Evolutionary conservation across 164 flowering plant species (phyloP), one percentile per base, ranked within the genome.

Genomic region (Kalanchoe fedtschenkoi): DNA sequence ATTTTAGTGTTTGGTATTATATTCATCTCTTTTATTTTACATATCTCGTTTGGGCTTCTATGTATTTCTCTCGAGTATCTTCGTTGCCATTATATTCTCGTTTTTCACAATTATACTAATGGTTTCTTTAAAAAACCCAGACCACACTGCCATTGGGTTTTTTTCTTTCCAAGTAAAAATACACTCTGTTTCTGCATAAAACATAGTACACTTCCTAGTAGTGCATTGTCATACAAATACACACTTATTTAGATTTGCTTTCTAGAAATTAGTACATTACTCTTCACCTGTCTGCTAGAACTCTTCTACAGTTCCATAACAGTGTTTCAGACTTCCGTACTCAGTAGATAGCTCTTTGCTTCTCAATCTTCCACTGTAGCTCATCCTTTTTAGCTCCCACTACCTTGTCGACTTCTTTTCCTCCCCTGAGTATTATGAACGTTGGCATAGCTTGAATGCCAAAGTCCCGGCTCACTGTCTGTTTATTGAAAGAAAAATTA

Each of bases 381-480:
- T 80, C 84, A 22, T 71, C 77, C 69, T 68, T 75, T 5, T 65
- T 72, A 22, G 72, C 81, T 0, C 89, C 89, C n/a, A 75, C 80
- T 16, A 80, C 69, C 71, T 62, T 77, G 46, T 80, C 89, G 26
- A 84, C 66, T 34, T 34, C 74, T 51, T 73, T 68, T 35, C 86
- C 89, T 8, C 68, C 73, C 72, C 75, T 82, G 0, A 82, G 28
- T 35, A 84, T 69, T 22, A 76, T 0, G 55, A 82, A 72, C 5
- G 86, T 68, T 16, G 89, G 89, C 83, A 84, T 64, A 24, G 73
- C 66, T 16, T 77, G 70, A 47, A 80, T 75, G 11, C 64, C 72
- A 51, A 44, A 84, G 32, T 74, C 73, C 8, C 57, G 13, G 14
- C 83, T 74, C 66, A 81, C 80, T 28, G 67, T 70, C 89, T 84